Conservation (phyloP, 1,284 basidiomycete species). For the Apiotrichum siamense region DNA sequence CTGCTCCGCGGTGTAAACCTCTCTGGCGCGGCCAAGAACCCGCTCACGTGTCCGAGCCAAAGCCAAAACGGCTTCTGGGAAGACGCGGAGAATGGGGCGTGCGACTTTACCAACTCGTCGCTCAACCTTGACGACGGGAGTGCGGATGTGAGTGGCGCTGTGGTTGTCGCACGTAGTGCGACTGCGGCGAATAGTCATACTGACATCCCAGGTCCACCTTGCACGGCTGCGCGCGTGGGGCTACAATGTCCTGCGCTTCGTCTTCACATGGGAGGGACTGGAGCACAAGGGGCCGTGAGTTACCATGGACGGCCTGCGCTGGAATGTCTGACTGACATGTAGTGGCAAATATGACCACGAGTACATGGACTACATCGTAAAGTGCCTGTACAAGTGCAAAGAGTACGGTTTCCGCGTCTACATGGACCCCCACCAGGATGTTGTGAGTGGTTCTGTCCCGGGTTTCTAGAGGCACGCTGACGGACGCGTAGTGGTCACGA, state of each 20-base stretch:
- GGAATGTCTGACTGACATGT: neutral
- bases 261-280: slow-evolving; percentile 89
- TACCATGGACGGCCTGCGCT: neutral
- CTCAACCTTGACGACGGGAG: slow-evolving; percentile 58
- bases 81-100: slow-evolving; percentile 67
- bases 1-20: slow-evolving; percentile 90
- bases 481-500: slow-evolving; percentile 75
- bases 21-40: slow-evolving; percentile 79
- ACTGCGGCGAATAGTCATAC: too few relatives aligned
- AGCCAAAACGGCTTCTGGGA: slow-evolving; percentile 82
- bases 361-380: slow-evolving; percentile 87
- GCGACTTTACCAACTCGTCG: slow-evolving; percentile 65
- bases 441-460: slow-evolving; percentile 55
- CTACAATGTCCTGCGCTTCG: slow-evolving; percentile 87
- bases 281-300: slow-evolving; percentile 92
- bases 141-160: slow-evolving; percentile 35
- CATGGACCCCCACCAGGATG: slow-evolving; percentile 96
- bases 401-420: slow-evolving; percentile 90
- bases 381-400: slow-evolving; percentile 81
- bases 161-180: neutral
- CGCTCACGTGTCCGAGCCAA: slow-evolving; percentile 63
- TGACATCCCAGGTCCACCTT: slow-evolving; percentile 65
- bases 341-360: slow-evolving; percentile 86
- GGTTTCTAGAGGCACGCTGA: neutral
- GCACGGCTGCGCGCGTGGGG: slow-evolving; percentile 84